Percentiles rank a stretch among this genome's conserved stretches.
Evolutionary conservation across 768 basidiomycete species (phyloP).

Genomic region (Cyclocybe aegerita): DNA sequence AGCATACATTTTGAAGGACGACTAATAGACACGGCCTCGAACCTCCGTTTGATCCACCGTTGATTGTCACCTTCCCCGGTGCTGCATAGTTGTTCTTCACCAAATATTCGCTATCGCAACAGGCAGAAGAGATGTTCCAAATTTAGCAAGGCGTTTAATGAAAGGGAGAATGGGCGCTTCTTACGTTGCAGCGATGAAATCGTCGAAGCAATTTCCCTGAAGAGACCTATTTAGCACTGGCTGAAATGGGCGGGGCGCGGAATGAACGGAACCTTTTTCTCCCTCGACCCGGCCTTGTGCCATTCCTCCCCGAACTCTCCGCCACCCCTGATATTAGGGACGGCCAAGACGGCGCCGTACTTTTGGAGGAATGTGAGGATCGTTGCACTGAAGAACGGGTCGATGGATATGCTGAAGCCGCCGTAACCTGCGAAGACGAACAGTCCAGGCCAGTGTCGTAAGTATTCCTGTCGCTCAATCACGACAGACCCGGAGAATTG

Average conservation of each 20-base stretch:
- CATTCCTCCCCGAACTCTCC: constrained; percentile 84
- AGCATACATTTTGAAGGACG: neutral
- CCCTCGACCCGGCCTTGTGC: constrained; percentile 71
- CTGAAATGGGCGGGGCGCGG: neutral
- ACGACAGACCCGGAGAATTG: neutral
- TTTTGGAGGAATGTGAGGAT: constrained; percentile 73
- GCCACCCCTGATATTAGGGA: constrained; percentile 63
- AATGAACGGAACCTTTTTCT: constrained; percentile 54
- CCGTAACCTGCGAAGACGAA: constrained; percentile 58
- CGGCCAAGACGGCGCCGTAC: constrained; percentile 67
- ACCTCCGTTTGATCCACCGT: constrained; percentile 84
- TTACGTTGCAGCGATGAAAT: constrained; percentile 81
- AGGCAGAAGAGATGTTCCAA: constrained; percentile 2
- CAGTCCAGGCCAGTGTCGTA: neutral
- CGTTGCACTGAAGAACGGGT: constrained; percentile 69
- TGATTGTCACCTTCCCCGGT: constrained; percentile 70
- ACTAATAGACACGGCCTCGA: constrained; percentile 13
- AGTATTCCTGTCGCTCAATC: neutral
- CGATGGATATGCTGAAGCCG: constrained; percentile 73
- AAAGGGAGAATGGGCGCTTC: constrained; percentile 18
- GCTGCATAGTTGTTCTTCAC: constrained; percentile 72
- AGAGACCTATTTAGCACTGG: constrained; percentile 5
- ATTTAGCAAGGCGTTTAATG: neutral
- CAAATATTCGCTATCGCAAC: constrained; percentile 55
- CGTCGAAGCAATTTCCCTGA: constrained; percentile 74